Percentiles rank a stretch among this genome's conserved stretches.
These are phyloP conservation scores for Globisporangium cederbergense DNA, from an alignment of 352 stramenopile genomes.

Conservation along the genomic window DNA sequence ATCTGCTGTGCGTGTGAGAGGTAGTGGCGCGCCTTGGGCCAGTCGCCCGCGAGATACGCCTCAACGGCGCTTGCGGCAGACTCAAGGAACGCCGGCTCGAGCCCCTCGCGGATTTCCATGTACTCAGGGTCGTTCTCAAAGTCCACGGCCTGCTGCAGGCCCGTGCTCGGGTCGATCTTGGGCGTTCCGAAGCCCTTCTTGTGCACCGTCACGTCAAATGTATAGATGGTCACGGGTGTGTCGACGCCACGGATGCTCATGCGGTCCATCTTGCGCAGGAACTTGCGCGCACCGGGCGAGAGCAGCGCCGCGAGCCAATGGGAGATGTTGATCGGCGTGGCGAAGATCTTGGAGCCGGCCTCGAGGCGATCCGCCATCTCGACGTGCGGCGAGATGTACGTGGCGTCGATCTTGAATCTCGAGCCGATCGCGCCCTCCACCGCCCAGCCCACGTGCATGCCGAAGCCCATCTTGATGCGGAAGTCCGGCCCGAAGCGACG, in stretches of 20 bases:
- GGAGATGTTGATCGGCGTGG: conserved; percentile 78
- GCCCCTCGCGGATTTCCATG: conserved; percentile 75
- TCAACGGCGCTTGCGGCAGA: conserved; percentile 62
- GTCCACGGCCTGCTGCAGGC: conserved; percentile 64
- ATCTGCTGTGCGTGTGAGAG: conserved; percentile 71
- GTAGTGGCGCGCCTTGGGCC: conserved; percentile 71
- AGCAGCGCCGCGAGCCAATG: conserved; percentile 80
- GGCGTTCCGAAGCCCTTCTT: conserved; percentile 74
- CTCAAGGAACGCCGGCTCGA: conserved; percentile 81
- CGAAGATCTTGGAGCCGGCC: conserved; percentile 92
- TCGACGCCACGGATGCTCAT: conserved; percentile 84
- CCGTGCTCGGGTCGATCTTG: conserved; percentile 58
- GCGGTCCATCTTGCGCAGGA: conserved; percentile 80
- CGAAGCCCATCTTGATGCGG: conserved; percentile 92
- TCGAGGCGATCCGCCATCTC: conserved; percentile 94
- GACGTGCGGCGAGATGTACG: conserved; percentile 95
- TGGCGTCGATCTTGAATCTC: conserved; percentile 96
- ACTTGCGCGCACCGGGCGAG: conserved; percentile 61
- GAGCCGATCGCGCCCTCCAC: conserved; percentile 96
- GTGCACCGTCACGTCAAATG: conserved; percentile 82
- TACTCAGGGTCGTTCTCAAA: conserved; percentile 84
- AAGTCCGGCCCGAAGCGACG: conserved; percentile 79
- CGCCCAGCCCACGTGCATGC: conserved; percentile 95
- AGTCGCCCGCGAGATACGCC: conserved; percentile 71
- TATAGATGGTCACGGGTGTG: conserved; percentile 82